Conservation (phyloP, 176 grass and related monocot genomes). For the Carex parvula region DNA sequence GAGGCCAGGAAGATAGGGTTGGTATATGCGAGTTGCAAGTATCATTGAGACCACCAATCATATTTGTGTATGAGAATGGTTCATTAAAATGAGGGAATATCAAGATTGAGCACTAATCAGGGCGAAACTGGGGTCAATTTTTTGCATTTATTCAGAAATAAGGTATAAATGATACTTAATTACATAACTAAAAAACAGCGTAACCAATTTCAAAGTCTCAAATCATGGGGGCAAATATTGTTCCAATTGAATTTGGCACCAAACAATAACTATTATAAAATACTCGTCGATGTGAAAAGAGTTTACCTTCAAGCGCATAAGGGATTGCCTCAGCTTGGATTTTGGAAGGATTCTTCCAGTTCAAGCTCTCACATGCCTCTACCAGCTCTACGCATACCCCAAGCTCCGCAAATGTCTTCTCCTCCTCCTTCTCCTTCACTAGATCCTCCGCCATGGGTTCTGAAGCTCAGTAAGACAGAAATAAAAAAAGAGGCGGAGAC, state of each 20-base stretch:
- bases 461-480: background rate
- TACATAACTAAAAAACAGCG: background rate
- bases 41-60: background rate
- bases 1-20: background rate
- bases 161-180: background rate
- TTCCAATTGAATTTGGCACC: no score
- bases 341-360: constrained; percentile 29
- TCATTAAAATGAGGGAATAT: background rate
- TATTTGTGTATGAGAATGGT: background rate
- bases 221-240: no score
- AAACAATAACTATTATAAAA: background rate
- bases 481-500: background rate
- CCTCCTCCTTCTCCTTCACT: background rate
- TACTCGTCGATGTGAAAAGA: background rate
- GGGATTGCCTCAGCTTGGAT: constrained; percentile 33
- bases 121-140: background rate
- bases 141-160: constrained; percentile 9
- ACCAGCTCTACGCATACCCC: constrained; percentile 26
- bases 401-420: constrained; percentile 29
- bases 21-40: background rate
- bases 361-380: constrained; percentile 31
- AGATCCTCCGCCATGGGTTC: constrained; percentile 13
- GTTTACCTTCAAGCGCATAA: constrained; percentile 24
- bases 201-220: background rate
- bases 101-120: background rate